These are phyloP conservation scores for Oenanthe sinensis DNA, from an alignment of 129 eudicot species.

Conservation along the genomic window DNA sequence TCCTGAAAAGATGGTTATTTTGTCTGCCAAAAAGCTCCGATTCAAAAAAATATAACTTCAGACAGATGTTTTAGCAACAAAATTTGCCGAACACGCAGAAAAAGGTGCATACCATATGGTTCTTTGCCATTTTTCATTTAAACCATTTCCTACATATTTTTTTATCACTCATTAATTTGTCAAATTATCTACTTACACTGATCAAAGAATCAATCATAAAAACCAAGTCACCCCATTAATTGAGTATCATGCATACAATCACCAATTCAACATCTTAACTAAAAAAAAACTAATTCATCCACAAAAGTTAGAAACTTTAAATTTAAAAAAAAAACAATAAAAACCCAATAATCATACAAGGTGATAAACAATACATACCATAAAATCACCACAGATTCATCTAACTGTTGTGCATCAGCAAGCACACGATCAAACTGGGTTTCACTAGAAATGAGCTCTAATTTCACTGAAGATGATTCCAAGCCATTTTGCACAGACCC, in stretches of 20 bases:
- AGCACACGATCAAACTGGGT: constrained; percentile 54
- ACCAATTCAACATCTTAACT: neutral
- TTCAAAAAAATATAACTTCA: neutral
- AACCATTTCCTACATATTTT: neutral
- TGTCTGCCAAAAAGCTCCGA: neutral
- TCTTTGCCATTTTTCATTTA: neutral
- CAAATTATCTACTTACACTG: neutral
- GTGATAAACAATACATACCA: constrained; percentile 32
- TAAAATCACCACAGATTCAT: constrained; percentile 46
- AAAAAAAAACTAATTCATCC: neutral
- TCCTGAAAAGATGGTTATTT: neutral
- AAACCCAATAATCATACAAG: neutral
- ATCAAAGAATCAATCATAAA: neutral
- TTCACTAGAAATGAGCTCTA: constrained; percentile 47
- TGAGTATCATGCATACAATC: neutral
- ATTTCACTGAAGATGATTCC: constrained; percentile 42
- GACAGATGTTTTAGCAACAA: neutral
- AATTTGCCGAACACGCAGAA: neutral
- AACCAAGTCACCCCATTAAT: neutral
- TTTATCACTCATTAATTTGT: neutral
- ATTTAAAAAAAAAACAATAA: neutral
- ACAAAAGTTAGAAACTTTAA: constrained; percentile 1
- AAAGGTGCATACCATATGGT: neutral
- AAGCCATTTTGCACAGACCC: constrained; percentile 20
- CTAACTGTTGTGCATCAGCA: constrained; percentile 45